Conservation (phyloP, 2,329 filamentous ascomycete species). For the Penicillium griseofulvum region DNA sequence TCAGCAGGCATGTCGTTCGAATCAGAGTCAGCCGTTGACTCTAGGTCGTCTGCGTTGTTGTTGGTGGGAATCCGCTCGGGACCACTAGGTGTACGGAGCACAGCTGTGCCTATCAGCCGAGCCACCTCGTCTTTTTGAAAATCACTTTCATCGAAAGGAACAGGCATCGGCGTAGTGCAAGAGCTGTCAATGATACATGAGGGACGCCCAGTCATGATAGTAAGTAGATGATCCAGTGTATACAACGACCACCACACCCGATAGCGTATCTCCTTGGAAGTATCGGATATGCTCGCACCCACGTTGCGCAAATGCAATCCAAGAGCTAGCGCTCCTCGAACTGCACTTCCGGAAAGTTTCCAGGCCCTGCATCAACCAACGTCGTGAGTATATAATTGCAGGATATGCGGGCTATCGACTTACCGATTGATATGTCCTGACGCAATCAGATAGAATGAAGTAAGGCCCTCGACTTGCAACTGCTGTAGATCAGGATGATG, state of each 20-base stretch:
- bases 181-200: slow-evolving; percentile 43
- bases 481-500: slow-evolving; percentile 45
- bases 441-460: slow-evolving; percentile 43
- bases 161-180: slow-evolving; percentile 43
- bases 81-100: slow-evolving; percentile 19
- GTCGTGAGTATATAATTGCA: slow-evolving; percentile 1
- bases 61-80: slow-evolving; percentile 23
- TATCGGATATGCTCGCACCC: slow-evolving; percentile 36
- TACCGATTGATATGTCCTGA: slow-evolving; percentile 46
- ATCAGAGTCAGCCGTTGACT: slow-evolving; percentile 20
- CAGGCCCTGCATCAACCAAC: slow-evolving; percentile 35
- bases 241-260: slow-evolving; percentile 48
- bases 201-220: slow-evolving; percentile 46
- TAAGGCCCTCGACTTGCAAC: slow-evolving; percentile 43
- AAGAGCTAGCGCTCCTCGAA: slow-evolving; percentile 42
- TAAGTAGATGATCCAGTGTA: slow-evolving; percentile 43
- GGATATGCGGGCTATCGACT: neutral
- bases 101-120: slow-evolving; percentile 26
- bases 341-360: slow-evolving; percentile 42
- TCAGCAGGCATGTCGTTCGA: slow-evolving; percentile 15
- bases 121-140: slow-evolving; percentile 35
- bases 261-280: slow-evolving; percentile 45
- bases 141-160: slow-evolving; percentile 42
- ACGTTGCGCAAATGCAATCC: slow-evolving; percentile 45
- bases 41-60: slow-evolving; percentile 23